Evolutionary conservation across 1,284 basidiomycete species (phyloP), one percentile per base, ranked within the genome.

Genomic region (Leccinum solheimii): DNA sequence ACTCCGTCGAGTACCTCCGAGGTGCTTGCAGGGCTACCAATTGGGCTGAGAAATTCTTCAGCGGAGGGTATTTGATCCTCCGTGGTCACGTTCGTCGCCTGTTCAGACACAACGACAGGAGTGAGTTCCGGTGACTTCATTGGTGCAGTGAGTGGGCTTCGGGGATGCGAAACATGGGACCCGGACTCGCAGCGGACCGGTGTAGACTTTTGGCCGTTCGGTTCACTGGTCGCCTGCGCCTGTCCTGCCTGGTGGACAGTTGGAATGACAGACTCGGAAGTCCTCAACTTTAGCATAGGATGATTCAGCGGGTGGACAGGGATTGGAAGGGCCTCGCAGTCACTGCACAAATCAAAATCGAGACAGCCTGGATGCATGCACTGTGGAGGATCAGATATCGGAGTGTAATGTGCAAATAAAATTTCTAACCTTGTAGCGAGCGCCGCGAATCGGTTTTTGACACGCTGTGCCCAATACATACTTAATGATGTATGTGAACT

Each of bases 291-390:
- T 71, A 95, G 76, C 77, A 95, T 75, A 0, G 91, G 87, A 72
- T 96, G 94, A 45, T 79, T 83, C 7, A 75, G 67, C 0, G 92
- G 91, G 72, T 96, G 94, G 10, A 90, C 80, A 4, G 87, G 76
- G 62, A 92, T 91, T 0, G 94, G 93, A 56, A 85, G 79, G 1
- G 92, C 86, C 76, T 96, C 94, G 76, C 94, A 96, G 61, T 78
- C 76, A 67, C 84, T 83, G 76, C 94, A 96, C 16, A 96, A 81
- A 69, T 96, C 94, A 67, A 88, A 95, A 76, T 96, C 92, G 1
- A 83, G 82, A 75, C 94, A 96, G 16, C 81, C 76, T 16, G 86
- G 83, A 73, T 95, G 89, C 85, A 91, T 86, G 76, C 94, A 96
- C 88, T 93, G 66, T 5, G 14, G 60, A 45, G 23, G 54, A 63